Evolutionary conservation across 345 rosid genomes (phyloP).

Genomic region (Jatropha curcas): DNA sequence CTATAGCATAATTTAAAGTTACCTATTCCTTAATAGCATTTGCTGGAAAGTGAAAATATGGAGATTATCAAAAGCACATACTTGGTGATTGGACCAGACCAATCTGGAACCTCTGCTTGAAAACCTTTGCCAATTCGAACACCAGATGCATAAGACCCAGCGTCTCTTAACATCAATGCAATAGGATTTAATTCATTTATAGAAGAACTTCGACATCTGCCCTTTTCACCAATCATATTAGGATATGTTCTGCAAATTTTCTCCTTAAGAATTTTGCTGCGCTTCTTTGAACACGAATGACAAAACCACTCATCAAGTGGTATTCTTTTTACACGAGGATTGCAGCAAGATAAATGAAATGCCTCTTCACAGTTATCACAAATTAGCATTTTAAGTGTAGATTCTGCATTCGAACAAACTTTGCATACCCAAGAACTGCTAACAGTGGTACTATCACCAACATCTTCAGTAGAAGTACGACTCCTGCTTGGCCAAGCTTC

Average conservation of each 20-base stretch:
- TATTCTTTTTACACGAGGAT: conserved; percentile 48
- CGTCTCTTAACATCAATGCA: conserved; percentile 54
- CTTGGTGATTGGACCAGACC: conserved; percentile 69
- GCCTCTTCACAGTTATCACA: conserved; percentile 89
- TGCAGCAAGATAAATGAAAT: conserved; percentile 76
- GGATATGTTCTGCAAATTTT: conserved; percentile 29
- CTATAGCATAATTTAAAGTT: background rate
- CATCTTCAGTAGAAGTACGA: conserved; percentile 25
- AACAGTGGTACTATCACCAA: conserved; percentile 32
- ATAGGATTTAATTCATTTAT: conserved; percentile 38
- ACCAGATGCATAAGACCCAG: conserved; percentile 46
- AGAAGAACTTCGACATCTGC: conserved; percentile 39
- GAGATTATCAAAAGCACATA: conserved; percentile 38
- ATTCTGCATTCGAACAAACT: conserved; percentile 54
- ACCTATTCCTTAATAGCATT: background rate
- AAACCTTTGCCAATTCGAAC: conserved; percentile 79
- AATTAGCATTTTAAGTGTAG: conserved; percentile 57
- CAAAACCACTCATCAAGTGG: conserved; percentile 82
- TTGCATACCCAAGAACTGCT: conserved; percentile 55
- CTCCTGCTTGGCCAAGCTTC: conserved; percentile 24
- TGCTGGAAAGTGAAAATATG: background rate
- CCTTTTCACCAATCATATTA: conserved; percentile 33
- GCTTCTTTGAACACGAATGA: conserved; percentile 62
- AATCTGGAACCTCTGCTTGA: conserved; percentile 86
- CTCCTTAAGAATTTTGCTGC: conserved; percentile 39